phyloP scores from a whole-genome alignment of 2,329 filamentous ascomycete species.

The Fusarium sp. region DNA sequence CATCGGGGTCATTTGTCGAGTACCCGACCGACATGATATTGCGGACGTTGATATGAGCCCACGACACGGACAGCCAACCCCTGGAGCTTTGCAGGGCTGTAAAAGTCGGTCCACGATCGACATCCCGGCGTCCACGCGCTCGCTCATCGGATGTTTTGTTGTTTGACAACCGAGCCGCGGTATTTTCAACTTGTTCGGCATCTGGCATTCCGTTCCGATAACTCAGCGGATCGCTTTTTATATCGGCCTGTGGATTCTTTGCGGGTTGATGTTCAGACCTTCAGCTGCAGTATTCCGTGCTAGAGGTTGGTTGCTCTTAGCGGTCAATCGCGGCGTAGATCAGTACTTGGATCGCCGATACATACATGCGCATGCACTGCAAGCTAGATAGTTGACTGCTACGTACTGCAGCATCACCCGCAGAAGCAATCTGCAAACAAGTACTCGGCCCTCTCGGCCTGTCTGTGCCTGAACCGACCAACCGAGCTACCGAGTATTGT shows the following conservation, averaged over 20 bases:
- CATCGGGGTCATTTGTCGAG: conserved; percentile 10
- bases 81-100: conserved; percentile 17
- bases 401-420: conserved; percentile 22
- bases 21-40: conserved; percentile 29
- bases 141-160: not conserved
- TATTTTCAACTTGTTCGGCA: not conserved
- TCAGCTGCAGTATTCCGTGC: too few relatives aligned
- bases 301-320: conserved; percentile 21
- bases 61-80: conserved; percentile 28
- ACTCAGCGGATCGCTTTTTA: not conserved
- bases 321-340: conserved; percentile 27
- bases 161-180: conserved; percentile 16
- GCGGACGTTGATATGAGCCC: conserved; percentile 41
- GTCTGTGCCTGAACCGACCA: not conserved
- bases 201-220: not conserved
- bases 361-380: conserved; percentile 12
- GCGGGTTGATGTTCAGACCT: too few relatives aligned
- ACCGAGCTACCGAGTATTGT: conserved; percentile 3
- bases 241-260: not conserved
- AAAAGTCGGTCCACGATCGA: conserved; percentile 22
- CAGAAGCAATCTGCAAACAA: conserved; percentile 20
- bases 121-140: conserved; percentile 37
- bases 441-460: not conserved
- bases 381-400: conserved; percentile 1
- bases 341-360: conserved; percentile 20